Conservation (phyloP, 2,329 filamentous ascomycete species). For the Eurotiales sp. region DNA sequence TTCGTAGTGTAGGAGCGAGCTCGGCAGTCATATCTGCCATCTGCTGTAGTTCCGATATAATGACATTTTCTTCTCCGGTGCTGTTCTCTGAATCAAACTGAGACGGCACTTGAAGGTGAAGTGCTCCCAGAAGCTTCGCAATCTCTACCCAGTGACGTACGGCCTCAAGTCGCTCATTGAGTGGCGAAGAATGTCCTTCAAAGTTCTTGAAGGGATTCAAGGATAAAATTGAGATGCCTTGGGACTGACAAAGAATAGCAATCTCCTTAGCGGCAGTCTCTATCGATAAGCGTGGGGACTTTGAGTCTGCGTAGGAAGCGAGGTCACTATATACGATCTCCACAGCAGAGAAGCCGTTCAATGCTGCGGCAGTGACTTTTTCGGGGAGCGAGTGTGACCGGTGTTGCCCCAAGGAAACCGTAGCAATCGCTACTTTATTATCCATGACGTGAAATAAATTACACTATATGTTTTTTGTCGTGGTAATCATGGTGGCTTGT, state of each 20-base stretch:
- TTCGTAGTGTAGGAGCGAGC: slow-evolving; percentile 12
- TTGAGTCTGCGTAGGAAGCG: slow-evolving; percentile 17
- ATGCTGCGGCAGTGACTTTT: slow-evolving; percentile 26
- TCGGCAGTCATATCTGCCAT: not conserved
- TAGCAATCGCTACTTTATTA: slow-evolving; percentile 24
- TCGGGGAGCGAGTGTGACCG: slow-evolving; percentile 26
- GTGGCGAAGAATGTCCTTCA: slow-evolving; percentile 27
- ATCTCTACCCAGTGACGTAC: slow-evolving; percentile 30
- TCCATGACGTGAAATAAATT: too few relatives aligned
- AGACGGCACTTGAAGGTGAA: slow-evolving; percentile 3
- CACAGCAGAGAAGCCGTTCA: slow-evolving; percentile 26
- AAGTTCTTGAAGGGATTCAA: slow-evolving; percentile 27
- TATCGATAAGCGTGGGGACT: slow-evolving; percentile 3
- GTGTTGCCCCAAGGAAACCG: slow-evolving; percentile 28
- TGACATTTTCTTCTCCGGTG: not conserved
- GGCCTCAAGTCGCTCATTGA: slow-evolving; percentile 24
- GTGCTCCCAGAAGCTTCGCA: not conserved
- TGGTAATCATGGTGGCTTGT: too few relatives aligned
- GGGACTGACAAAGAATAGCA: not conserved
- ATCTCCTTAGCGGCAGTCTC: slow-evolving; percentile 3
- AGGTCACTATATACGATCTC: slow-evolving; percentile 32
- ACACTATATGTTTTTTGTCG: too few relatives aligned
- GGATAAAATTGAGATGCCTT: slow-evolving; percentile 4
- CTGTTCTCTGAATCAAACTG: slow-evolving; percentile 6
- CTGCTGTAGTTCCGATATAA: not conserved